Percentiles rank a stretch among this genome's conserved stretches.
Conservation (phyloP, 2,329 filamentous ascomycete species). For the Colletotrichum sp. region DNA sequence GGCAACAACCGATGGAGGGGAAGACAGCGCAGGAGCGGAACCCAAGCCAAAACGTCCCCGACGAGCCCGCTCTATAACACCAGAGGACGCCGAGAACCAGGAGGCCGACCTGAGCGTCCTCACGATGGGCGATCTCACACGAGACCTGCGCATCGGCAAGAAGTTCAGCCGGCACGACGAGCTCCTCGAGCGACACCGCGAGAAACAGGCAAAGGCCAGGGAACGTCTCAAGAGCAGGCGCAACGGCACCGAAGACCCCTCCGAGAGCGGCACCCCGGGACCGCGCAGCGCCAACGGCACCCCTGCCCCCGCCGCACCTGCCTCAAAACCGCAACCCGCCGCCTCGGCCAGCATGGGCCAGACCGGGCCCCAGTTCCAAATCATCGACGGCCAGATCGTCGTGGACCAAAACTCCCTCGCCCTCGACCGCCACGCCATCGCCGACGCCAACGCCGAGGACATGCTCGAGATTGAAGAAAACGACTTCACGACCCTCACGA, state of each 20-base stretch:
- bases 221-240: conserved; percentile 35
- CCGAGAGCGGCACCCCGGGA: conserved; percentile 21
- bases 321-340: conserved; percentile 24
- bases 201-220: conserved; percentile 39
- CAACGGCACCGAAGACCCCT: conserved; percentile 23
- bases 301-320: conserved; percentile 27
- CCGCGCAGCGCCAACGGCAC: not conserved
- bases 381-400: conserved; percentile 76
- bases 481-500: conserved; percentile 76
- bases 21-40: not conserved
- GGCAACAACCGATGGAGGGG: not conserved
- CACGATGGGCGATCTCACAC: conserved; percentile 76
- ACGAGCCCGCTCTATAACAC: conserved; percentile 56
- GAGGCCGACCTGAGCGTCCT: conserved; percentile 69
- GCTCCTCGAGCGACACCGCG: conserved; percentile 70
- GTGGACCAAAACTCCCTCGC: conserved; percentile 71
- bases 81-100: conserved; percentile 66
- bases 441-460: conserved; percentile 55
- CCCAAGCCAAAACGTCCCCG: conserved; percentile 19
- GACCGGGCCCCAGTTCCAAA: conserved; percentile 60
- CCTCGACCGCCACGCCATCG: conserved; percentile 72
- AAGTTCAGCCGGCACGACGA: conserved; percentile 77
- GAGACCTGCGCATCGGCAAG: conserved; percentile 73
- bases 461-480: conserved; percentile 76
- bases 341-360: conserved; percentile 6